A percentile compares a stretch with the other conserved stretches of the same genome.
These are phyloP conservation scores for Suhomyces prunicola DNA, from an alignment of 805 yeast genomes.

Conservation along the genomic window DNA sequence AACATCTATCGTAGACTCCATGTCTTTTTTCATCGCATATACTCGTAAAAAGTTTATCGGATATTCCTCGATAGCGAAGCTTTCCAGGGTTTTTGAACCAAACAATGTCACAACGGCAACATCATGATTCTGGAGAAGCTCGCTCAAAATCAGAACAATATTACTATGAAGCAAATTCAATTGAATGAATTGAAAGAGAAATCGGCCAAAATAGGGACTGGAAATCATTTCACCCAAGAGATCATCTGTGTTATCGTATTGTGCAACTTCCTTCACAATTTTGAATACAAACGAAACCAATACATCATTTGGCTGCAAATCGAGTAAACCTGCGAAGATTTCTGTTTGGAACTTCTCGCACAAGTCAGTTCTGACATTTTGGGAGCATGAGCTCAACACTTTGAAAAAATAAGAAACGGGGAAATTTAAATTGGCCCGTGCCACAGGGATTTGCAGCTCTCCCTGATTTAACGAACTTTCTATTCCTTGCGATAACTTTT, in stretches of 20 bases:
- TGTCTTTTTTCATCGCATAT: slow-evolving; percentile 13
- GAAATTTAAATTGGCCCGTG: neutral
- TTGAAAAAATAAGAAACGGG: neutral
- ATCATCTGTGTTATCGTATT: neutral
- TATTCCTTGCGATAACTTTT: neutral
- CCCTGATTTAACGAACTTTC: neutral
- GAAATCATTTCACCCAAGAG: neutral
- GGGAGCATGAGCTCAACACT: neutral
- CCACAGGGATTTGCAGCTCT: neutral
- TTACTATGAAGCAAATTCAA: neutral
- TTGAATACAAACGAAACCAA: neutral
- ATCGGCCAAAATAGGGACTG: neutral
- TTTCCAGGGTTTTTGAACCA: neutral
- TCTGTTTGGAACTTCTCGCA: neutral
- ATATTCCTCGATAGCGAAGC: neutral
- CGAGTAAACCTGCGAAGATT: neutral
- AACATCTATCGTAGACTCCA: slow-evolving; percentile 1
- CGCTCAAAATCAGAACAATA: neutral
- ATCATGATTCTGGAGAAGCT: neutral
- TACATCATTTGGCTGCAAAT: neutral
- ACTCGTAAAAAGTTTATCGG: slow-evolving; percentile 9
- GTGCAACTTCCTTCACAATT: neutral
- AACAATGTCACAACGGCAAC: neutral
- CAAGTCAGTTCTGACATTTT: neutral
- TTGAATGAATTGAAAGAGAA: neutral